These are phyloP conservation scores for Erigeron philadelphicus DNA, from an alignment of 140 eudicot species.

Conservation along the genomic window DNA sequence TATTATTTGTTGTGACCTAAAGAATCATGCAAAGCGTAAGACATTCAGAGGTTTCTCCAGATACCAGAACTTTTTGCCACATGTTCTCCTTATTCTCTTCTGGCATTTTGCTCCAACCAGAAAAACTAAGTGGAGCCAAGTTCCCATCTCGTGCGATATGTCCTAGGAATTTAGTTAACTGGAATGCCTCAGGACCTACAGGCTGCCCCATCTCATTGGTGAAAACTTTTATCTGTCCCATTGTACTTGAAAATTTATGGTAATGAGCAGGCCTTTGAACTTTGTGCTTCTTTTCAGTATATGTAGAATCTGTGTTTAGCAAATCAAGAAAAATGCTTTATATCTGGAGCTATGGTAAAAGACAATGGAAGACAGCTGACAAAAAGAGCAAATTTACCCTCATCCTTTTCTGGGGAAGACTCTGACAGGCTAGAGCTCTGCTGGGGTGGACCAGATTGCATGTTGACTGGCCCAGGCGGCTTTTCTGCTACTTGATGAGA, in stretches of 20 bases:
- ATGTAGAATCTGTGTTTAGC: slow-evolving; percentile 30
- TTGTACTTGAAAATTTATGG: slow-evolving; percentile 28
- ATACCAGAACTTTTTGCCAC: slow-evolving; percentile 69
- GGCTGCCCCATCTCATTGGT: slow-evolving; percentile 49
- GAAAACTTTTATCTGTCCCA: slow-evolving; percentile 30
- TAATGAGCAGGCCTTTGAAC: slow-evolving; percentile 37
- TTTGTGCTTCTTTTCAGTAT: slow-evolving; percentile 28
- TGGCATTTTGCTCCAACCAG: slow-evolving; percentile 50
- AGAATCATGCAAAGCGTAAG: not conserved
- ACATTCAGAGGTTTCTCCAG: not conserved
- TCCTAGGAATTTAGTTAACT: slow-evolving; percentile 43
- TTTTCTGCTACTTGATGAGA: slow-evolving; percentile 20
- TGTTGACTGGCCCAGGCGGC: slow-evolving; percentile 18
- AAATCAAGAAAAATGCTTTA: slow-evolving; percentile 11
- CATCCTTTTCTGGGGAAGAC: slow-evolving; percentile 32
- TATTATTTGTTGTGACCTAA: slow-evolving; percentile 3
- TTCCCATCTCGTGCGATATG: slow-evolving; percentile 48
- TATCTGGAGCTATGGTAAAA: slow-evolving; percentile 11
- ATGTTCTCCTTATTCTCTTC: slow-evolving; percentile 47
- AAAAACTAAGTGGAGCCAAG: slow-evolving; percentile 46
- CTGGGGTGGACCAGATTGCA: slow-evolving; percentile 25
- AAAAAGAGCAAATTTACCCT: slow-evolving; percentile 17
- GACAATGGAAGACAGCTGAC: slow-evolving; percentile 16
- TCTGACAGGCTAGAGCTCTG: slow-evolving; percentile 32
- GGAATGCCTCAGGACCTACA: slow-evolving; percentile 42